Base-by-base conservation (phyloP, 768 basidiomycete species). In the Collybiopsis confluens region DNA sequence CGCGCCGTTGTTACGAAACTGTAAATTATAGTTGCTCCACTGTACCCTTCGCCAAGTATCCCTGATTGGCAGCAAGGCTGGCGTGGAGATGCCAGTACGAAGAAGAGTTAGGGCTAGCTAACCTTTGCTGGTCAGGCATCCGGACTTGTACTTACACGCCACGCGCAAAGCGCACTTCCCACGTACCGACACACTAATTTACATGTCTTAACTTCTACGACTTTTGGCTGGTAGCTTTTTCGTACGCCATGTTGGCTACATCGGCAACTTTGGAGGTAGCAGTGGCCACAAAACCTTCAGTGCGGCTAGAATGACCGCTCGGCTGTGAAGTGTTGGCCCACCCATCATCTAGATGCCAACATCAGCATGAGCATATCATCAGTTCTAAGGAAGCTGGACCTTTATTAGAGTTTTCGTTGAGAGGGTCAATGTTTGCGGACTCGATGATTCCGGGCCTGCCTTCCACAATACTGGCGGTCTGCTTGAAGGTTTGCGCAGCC, bases 381-480 rank as follows among this genome's bases (percentile, higher is more conserved):
- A n/a, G 23, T 33, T 9, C 11, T 24, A 10, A 23, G n/a, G 37
- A 36, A 44, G 40, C 6, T 35, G 28, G 46, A 73, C 73, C 71
- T 61, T 74, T 71, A 56, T 71, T 73, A 4, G 72, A 70, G 54
- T 72, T 66, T 47, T 78, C 70, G 54, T 73, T 72, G 60, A 81
- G 63, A 20, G 81, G 81, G 49, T 78, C 78, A 50, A 82, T 80
- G 58, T 80, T 66, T 21, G 78, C 69, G 28, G 70, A 66, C 64
- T 83, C 80, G 58, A 83, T 80, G 58, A 82, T 80, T 16, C 81
- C 80, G 5, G 82, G 78, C 2, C 71, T 73, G 13, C 71, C 74
- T 62, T 82, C 81, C 36, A 77, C 64, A 33, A 81, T 79, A 18
- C 81, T 79, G 8, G 77, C 73, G 6, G 69, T 65, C 52, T 72